Percentiles rank a stretch among this genome's conserved stretches.
Conservation (phyloP, 2,329 filamentous ascomycete genomes). For the Malbranchea zuffiana region DNA sequence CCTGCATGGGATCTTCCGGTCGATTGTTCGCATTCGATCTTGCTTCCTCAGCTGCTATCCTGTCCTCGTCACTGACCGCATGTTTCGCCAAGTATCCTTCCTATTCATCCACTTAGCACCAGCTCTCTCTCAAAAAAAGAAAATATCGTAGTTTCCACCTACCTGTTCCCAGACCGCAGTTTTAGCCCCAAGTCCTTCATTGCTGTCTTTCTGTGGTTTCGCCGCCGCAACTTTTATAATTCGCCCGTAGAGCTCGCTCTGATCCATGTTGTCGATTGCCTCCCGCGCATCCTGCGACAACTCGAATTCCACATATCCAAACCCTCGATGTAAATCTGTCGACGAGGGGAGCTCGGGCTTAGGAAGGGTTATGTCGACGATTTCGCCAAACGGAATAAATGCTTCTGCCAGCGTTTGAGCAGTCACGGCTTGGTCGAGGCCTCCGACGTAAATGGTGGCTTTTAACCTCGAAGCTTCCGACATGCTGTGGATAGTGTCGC, state of each 20-base stretch:
- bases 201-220: slow-evolving; percentile 79
- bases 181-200: slow-evolving; percentile 81
- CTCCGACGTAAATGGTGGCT: slow-evolving; percentile 84
- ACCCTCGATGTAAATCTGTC: slow-evolving; percentile 73
- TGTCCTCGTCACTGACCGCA: slow-evolving; percentile 72
- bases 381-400: slow-evolving; percentile 94
- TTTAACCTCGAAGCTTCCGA: slow-evolving; percentile 74
- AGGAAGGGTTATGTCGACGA: slow-evolving; percentile 79
- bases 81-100: slow-evolving; percentile 89
- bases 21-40: slow-evolving; percentile 42
- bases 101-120: slow-evolving; percentile 38
- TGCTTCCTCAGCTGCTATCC: slow-evolving; percentile 47
- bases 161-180: slow-evolving; percentile 97
- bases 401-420: slow-evolving; percentile 68
- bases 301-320: slow-evolving; percentile 94
- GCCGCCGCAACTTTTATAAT: slow-evolving; percentile 86
- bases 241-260: slow-evolving; percentile 84
- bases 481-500: slow-evolving; percentile 56
- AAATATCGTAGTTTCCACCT: slow-evolving; percentile 25
- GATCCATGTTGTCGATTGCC: slow-evolving; percentile 98
- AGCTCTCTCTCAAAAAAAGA: too few species aligned
- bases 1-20: slow-evolving; percentile 84
- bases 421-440: slow-evolving; percentile 69
- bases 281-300: slow-evolving; percentile 75
- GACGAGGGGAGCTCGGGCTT: slow-evolving; percentile 75